Evolutionary conservation across 768 basidiomycete species (phyloP).

Genomic region (Suillus hirtellus): DNA sequence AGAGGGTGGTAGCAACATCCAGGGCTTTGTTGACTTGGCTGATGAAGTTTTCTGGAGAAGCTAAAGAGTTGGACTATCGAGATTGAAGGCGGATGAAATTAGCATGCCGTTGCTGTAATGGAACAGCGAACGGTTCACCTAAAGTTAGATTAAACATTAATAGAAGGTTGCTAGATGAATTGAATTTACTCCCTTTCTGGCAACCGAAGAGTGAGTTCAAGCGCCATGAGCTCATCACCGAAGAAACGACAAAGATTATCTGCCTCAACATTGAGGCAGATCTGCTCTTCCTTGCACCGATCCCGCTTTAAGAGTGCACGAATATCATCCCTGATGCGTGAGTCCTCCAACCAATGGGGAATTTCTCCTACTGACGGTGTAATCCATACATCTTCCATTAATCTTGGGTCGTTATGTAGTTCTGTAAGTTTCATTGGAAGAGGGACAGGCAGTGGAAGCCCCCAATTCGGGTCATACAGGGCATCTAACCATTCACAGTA

Average conservation of each 20-base stretch:
- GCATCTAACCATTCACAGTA: slow-evolving; percentile 25
- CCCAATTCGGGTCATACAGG: slow-evolving; percentile 23
- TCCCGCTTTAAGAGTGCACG: slow-evolving; percentile 28
- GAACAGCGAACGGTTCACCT: neutral
- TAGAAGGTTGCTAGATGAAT: neutral
- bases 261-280: slow-evolving; percentile 26
- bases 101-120: neutral
- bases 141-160: neutral
- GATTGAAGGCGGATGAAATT: neutral
- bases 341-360: slow-evolving; percentile 37
- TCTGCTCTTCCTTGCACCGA: slow-evolving; percentile 32
- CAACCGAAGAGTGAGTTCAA: slow-evolving; percentile 22
- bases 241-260: slow-evolving; percentile 41
- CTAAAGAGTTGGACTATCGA: slow-evolving; percentile 23
- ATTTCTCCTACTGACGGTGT: slow-evolving; percentile 12
- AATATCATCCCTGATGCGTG: slow-evolving; percentile 32
- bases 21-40: slow-evolving; percentile 15
- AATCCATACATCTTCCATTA: slow-evolving; percentile 43
- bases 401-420: slow-evolving; percentile 14
- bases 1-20: slow-evolving; percentile 6
- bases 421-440: slow-evolving; percentile 32
- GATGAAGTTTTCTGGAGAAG: slow-evolving; percentile 10
- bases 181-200: slow-evolving; percentile 12
- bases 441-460: slow-evolving; percentile 33
- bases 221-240: slow-evolving; percentile 25